A percentile compares a stretch with the other conserved stretches of the same genome.
Conservation (phyloP, 495 filamentous ascomycete species). For the Neurospora sp. region DNA sequence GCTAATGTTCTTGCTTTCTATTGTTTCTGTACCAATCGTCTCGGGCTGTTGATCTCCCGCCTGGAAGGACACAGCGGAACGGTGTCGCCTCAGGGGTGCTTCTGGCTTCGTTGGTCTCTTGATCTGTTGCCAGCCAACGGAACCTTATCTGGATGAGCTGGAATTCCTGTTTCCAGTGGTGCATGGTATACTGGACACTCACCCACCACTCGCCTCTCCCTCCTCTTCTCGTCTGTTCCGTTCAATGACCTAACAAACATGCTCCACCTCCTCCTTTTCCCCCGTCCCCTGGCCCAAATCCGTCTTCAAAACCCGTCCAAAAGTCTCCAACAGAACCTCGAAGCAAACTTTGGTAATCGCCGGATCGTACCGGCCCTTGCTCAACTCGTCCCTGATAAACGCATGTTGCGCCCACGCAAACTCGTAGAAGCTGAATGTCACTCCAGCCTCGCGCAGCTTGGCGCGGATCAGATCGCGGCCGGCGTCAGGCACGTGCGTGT, state of each 20-base stretch:
- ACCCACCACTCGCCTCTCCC: background rate
- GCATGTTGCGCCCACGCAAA: conserved; percentile 88
- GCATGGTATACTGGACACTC: background rate
- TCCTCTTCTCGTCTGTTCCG: rapidly evolving
- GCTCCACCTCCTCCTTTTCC: conserved; percentile 6
- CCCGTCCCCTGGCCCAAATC: conserved; percentile 50
- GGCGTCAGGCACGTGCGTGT: conserved; percentile 79
- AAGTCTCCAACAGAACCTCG: conserved; percentile 80
- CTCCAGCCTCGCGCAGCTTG: conserved; percentile 66
- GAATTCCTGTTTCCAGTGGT: background rate
- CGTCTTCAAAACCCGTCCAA: conserved; percentile 64
- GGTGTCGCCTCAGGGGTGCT: background rate
- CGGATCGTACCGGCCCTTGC: conserved; percentile 88
- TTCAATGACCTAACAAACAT: conserved; percentile 9
- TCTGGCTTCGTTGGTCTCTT: background rate
- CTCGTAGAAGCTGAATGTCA: conserved; percentile 77
- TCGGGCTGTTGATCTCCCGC: background rate
- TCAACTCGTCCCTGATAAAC: conserved; percentile 92
- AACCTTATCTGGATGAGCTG: background rate
- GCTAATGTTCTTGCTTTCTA: background rate
- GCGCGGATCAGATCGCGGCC: conserved; percentile 81
- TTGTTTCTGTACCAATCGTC: background rate
- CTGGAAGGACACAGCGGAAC: background rate
- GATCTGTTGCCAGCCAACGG: background rate
- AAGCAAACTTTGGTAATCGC: conserved; percentile 83